phyloP scores from a whole-genome alignment of 2,329 filamentous ascomycete genomes.

The Cephalotrichum gorgonifer region DNA sequence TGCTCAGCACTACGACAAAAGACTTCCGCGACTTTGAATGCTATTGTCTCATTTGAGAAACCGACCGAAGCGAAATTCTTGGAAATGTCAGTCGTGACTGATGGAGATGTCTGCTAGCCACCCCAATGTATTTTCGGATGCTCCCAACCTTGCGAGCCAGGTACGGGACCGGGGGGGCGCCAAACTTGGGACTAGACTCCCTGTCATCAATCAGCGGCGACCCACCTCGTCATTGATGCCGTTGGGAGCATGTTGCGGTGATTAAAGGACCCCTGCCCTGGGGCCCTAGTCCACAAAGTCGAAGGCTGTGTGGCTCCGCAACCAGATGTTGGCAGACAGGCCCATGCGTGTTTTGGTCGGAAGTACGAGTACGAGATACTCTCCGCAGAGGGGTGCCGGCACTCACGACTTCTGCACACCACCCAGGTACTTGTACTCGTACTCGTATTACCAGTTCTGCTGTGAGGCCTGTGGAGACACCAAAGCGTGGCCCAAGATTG shows the following conservation, averaged over 20 bases:
- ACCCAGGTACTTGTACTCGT: neutral
- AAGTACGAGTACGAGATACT: neutral
- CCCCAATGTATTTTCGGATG: no score
- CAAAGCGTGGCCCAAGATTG: neutral
- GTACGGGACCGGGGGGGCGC: no score
- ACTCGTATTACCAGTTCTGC: neutral
- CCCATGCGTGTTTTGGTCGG: neutral
- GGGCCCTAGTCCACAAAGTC: neutral
- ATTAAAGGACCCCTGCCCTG: neutral
- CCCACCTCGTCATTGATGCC: neutral
- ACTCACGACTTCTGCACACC: neutral
- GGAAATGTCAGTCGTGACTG: no score
- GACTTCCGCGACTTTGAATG: no score
- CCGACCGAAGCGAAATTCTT: no score
- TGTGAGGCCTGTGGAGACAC: neutral
- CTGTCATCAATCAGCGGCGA: no score
- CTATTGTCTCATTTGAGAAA: no score
- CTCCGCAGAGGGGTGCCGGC: neutral
- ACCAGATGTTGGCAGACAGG: neutral
- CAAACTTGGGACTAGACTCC: no score
- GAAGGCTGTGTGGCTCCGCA: slow-evolving; percentile 2
- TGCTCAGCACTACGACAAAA: no score
- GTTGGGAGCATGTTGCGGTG: neutral
- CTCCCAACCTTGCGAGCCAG: no score
- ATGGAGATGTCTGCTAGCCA: no score